Evolutionary conservation across 1,284 basidiomycete genomes (phyloP), one percentile per base, ranked within the genome.

Genomic region (Bondarzewia mesenterica): DNA sequence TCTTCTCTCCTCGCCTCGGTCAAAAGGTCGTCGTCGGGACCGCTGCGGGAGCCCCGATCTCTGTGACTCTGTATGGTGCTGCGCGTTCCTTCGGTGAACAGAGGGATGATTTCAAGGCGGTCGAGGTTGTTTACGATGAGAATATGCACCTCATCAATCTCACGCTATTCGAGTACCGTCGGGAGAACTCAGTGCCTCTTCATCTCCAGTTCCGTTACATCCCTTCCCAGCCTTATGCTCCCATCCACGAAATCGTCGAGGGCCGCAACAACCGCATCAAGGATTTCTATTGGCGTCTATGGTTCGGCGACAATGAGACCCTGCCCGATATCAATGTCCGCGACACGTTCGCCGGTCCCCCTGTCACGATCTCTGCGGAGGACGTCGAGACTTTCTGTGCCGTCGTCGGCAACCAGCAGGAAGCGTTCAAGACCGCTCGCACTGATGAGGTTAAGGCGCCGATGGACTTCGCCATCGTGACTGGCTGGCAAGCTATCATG

Each of bases 381-480:
- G 84, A 83, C 47, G 79, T 99, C 26, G 89, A 95, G 67, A 75
- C 78, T 23, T 99, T 99, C 77, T 98, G 94, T 61, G 81, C 83
- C 40, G 87, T 99, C 44, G 82, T 98, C 50, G 94, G 93, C 39
- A 98, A 97, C 66, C 85, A 93, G 60, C 85, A 84, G 43, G 93
- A 94, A 65, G 77, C 78, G 6, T 99, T 95, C 79, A 91, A 93
- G 76, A 73, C 77, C 22, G 80, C 71, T 5, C 77, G 90, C 46
- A 82, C 74, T 48, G 76, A 82, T 42, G 74, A 70, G 26, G 79
- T 91, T 29, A 80, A 85, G 60, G 91, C 92, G 1, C 95, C 95
- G 0, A 96, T 99, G 92, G 96, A 99, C 72, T 98, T 96, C 62
- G 93, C 93, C 48, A 99, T 99, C 62, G 94, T 98, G 51, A 88